A percentile compares a stretch with the other conserved stretches of the same genome.
These are phyloP conservation scores for Tuber indicum DNA, from an alignment of 495 filamentous ascomycete species.

Conservation along the genomic window DNA sequence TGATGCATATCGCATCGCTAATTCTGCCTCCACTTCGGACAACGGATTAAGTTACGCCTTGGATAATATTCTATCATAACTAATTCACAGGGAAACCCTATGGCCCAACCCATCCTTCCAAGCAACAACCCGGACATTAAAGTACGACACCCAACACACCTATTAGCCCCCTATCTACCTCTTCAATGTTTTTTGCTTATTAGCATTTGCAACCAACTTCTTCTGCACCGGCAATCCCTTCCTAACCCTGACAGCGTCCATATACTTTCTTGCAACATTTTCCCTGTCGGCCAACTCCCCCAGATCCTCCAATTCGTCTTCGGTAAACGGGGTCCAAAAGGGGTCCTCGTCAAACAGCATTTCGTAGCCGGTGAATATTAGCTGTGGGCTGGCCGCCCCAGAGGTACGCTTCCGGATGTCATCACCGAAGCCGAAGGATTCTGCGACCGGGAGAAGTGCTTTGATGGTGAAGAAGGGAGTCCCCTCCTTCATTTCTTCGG, in stretches of 20 bases:
- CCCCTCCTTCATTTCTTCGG: slow-evolving; percentile 87
- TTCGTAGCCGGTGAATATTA: slow-evolving; percentile 89
- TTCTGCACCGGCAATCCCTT: slow-evolving; percentile 80
- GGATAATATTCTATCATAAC: not conserved
- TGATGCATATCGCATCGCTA: not conserved
- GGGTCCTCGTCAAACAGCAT: slow-evolving; percentile 83
- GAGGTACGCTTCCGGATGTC: slow-evolving; percentile 93
- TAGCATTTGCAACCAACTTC: slow-evolving; percentile 76
- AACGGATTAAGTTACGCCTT: not conserved
- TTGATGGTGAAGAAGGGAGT: slow-evolving; percentile 93
- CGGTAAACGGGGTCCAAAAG: slow-evolving; percentile 94
- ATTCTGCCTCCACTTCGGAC: not conserved
- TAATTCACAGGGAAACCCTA: not conserved
- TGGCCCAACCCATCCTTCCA: not conserved
- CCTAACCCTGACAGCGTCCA: slow-evolving; percentile 74
- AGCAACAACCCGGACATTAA: not conserved
- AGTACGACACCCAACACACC: not conserved
- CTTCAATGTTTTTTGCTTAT: slow-evolving; percentile 99
- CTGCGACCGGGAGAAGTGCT: slow-evolving; percentile 77
- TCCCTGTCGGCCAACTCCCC: slow-evolving; percentile 87
- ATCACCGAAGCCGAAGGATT: slow-evolving; percentile 91
- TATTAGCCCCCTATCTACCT: slow-evolving; percentile 48
- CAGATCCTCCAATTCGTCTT: slow-evolving; percentile 93
- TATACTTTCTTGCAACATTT: slow-evolving; percentile 92
- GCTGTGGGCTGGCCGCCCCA: slow-evolving; percentile 81